Evolutionary conservation across 257 asterid genomes (phyloP).

Genomic region (Solanum appendiculatum): DNA sequence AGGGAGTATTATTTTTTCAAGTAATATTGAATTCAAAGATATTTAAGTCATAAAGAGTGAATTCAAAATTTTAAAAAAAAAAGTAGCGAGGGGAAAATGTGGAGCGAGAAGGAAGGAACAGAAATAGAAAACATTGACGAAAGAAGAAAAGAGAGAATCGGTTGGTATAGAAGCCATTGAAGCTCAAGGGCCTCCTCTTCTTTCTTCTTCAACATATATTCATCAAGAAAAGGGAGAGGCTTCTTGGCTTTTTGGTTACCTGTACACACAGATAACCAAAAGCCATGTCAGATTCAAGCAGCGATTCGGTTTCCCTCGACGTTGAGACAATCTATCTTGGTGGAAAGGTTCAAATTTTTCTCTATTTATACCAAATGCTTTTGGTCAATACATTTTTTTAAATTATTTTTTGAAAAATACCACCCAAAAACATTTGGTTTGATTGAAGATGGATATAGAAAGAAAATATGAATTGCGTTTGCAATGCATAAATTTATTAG

Average conservation of each 20-base stretch:
- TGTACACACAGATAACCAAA: constrained; percentile 8
- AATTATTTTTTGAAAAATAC: background rate
- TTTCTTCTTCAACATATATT: background rate
- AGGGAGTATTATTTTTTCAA: too few relatives aligned
- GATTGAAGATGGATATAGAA: background rate
- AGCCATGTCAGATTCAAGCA: constrained; percentile 31
- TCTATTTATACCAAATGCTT: too few relatives aligned
- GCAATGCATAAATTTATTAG: background rate
- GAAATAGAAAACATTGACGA: background rate
- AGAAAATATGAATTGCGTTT: background rate
- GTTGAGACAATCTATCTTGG: constrained; percentile 34
- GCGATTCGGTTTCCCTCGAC: constrained; percentile 26
- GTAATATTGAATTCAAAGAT: too few relatives aligned
- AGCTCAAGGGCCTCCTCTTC: constrained; percentile 5
- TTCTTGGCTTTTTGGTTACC: background rate
- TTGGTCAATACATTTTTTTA: too few relatives aligned
- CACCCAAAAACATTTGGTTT: background rate
- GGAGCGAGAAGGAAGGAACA: background rate
- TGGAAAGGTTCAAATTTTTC: constrained; percentile 24
- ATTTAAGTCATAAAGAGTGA: too few relatives aligned
- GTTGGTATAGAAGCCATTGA: constrained; percentile 22
- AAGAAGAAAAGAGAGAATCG: constrained; percentile 9
- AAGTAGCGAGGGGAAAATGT: background rate
- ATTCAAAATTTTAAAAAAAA: background rate
- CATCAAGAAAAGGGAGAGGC: background rate